A percentile compares a stretch with the other conserved stretches of the same genome.
Conservation (phyloP, 331 rosid genomes). For the Pyrus hybrid region DNA sequence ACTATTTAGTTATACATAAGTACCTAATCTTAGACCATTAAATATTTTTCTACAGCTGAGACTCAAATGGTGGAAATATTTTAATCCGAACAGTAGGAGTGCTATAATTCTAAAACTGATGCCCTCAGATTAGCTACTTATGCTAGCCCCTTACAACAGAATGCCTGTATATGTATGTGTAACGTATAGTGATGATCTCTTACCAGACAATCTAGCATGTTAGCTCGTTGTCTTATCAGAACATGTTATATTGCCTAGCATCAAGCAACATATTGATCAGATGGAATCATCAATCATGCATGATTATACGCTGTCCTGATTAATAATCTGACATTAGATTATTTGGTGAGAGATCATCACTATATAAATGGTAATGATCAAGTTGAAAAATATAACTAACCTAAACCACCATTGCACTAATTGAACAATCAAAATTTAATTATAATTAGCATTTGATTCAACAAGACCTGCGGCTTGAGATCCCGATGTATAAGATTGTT, state of each 20-base stretch:
- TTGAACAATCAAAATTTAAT: neutral
- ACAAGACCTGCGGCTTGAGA: conserved; percentile 87
- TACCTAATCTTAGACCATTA: neutral
- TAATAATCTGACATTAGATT: neutral
- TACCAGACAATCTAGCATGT: neutral
- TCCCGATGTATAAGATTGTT: conserved; percentile 92
- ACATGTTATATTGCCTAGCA: neutral
- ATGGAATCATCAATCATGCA: neutral
- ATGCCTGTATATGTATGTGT: neutral
- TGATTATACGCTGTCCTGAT: neutral
- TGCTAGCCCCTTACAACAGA: neutral
- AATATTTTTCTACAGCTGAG: neutral
- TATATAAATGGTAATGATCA: neutral
- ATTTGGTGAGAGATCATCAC: neutral
- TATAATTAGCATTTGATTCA: conserved; percentile 1
- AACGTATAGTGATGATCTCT: neutral
- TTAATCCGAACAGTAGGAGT: neutral
- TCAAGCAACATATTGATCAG: neutral
- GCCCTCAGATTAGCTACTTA: neutral
- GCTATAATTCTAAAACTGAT: neutral
- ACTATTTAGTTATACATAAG: neutral
- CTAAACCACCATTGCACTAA: neutral
- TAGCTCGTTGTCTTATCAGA: neutral
- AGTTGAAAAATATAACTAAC: neutral
- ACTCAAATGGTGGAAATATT: neutral